These are phyloP conservation scores for Cryomyces antarcticus DNA, from an alignment of 495 filamentous ascomycete species.

Conservation along the genomic window DNA sequence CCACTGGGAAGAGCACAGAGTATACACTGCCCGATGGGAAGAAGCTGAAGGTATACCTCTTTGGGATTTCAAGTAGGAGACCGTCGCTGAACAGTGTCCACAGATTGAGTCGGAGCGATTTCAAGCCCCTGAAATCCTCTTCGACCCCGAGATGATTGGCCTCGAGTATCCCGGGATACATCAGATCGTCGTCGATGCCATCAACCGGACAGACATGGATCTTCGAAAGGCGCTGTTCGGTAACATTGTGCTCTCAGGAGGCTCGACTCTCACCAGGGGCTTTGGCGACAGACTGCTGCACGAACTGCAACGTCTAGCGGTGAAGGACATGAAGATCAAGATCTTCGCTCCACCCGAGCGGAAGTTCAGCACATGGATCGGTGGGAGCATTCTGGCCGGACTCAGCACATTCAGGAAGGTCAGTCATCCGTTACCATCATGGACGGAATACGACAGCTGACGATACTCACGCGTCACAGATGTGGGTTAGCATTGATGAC, in stretches of 20 bases:
- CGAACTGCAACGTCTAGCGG: slow-evolving; percentile 79
- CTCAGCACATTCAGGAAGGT: slow-evolving; percentile 98
- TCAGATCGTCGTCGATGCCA: slow-evolving; percentile 91
- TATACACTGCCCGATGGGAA: slow-evolving; percentile 85
- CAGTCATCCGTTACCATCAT: slow-evolving; percentile 9
- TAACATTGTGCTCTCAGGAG: slow-evolving; percentile 92
- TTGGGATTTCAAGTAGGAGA: not conserved
- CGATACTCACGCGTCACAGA: slow-evolving; percentile 30
- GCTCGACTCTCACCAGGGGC: slow-evolving; percentile 74
- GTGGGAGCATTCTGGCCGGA: slow-evolving; percentile 90
- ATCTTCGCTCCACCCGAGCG: slow-evolving; percentile 95
- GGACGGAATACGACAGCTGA: slow-evolving; percentile 2
- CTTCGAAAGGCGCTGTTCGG: slow-evolving; percentile 82
- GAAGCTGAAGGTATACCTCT: slow-evolving; percentile 51
- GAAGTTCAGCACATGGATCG: slow-evolving; percentile 98
- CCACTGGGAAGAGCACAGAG: slow-evolving; percentile 53
- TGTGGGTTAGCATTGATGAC: slow-evolving; percentile 98
- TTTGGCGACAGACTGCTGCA: slow-evolving; percentile 88
- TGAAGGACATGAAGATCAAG: slow-evolving; percentile 98
- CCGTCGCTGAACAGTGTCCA: not conserved
- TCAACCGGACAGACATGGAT: slow-evolving; percentile 93
- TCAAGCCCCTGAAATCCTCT: slow-evolving; percentile 90
- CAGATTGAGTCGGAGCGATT: slow-evolving; percentile 82
- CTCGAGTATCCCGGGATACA: slow-evolving; percentile 95
- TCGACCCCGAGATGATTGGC: slow-evolving; percentile 91